Evolutionary conservation across 768 basidiomycete species (phyloP).

Genomic region (Tephrocybe sp.): DNA sequence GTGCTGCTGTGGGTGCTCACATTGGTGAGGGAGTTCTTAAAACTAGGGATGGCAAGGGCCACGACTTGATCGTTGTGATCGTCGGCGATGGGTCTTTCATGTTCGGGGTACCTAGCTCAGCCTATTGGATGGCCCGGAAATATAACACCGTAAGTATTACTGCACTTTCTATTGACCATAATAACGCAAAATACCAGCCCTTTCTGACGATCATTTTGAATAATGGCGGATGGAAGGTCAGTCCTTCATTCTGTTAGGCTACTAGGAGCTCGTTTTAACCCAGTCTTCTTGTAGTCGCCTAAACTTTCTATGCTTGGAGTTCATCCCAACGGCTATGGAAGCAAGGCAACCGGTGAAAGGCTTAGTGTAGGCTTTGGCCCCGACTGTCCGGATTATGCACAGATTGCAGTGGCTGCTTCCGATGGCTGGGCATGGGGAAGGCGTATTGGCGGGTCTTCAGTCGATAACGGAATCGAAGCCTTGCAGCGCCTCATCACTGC

Average conservation of each 20-base stretch:
- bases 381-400: constrained; percentile 53
- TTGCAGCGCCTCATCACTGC: constrained; percentile 38
- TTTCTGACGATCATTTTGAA: constrained; percentile 71
- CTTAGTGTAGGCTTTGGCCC: constrained; percentile 68
- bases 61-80: constrained; percentile 56
- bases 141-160: constrained; percentile 55
- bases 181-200: constrained; percentile 36
- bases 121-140: constrained; percentile 70
- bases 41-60: constrained; percentile 20
- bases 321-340: constrained; percentile 57
- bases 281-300: constrained; percentile 41
- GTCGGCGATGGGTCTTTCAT: constrained; percentile 72
- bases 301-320: constrained; percentile 63
- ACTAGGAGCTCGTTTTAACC: not conserved
- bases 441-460: constrained; percentile 26
- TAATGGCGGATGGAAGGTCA: constrained; percentile 67
- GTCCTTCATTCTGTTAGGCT: constrained; percentile 13
- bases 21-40: constrained; percentile 36
- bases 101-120: constrained; percentile 63
- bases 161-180: not conserved
- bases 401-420: constrained; percentile 66
- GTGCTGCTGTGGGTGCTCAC: constrained; percentile 58
- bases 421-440: constrained; percentile 64
- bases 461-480: constrained; percentile 21
- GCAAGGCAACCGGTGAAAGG: constrained; percentile 38